phyloP scores from a whole-genome alignment of 352 stramenopile genomes.

The Pythium dissimile region DNA sequence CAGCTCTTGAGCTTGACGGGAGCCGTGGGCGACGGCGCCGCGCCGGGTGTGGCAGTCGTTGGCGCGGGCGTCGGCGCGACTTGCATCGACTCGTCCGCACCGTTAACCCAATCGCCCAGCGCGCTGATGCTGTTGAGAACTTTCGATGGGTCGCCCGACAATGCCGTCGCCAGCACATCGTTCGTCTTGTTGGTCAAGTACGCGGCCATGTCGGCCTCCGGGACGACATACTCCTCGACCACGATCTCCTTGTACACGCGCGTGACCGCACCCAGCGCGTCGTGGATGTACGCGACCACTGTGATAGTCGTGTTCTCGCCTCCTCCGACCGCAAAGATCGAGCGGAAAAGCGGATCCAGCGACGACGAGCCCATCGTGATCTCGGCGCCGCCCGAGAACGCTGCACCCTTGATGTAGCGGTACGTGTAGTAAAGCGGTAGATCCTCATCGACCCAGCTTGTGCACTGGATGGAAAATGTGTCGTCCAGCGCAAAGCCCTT shows the following conservation, averaged over 20 bases:
- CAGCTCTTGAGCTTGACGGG: constrained; percentile 45
- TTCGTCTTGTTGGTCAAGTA: constrained; percentile 56
- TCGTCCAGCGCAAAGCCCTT: constrained; percentile 50
- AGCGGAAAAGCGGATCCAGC: constrained; percentile 45
- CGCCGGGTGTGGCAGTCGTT: constrained; percentile 14
- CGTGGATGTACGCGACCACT: constrained; percentile 58
- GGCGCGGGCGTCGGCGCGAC: constrained; percentile 21
- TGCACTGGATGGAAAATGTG: constrained; percentile 42
- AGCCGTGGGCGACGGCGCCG: constrained; percentile 19
- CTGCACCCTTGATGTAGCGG: constrained; percentile 61
- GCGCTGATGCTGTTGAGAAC: constrained; percentile 64
- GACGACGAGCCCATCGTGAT: constrained; percentile 51
- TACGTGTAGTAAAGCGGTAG: constrained; percentile 65
- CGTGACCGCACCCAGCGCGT: constrained; percentile 44
- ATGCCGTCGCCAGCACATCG: constrained; percentile 39
- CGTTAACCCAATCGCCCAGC: constrained; percentile 62
- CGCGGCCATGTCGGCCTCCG: constrained; percentile 37
- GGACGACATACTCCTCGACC: constrained; percentile 40
- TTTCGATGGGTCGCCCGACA: constrained; percentile 52
- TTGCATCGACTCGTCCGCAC: constrained; percentile 28
- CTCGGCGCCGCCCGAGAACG: constrained; percentile 43
- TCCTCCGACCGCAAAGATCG: constrained; percentile 49
- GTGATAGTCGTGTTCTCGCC: constrained; percentile 61
- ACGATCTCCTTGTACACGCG: constrained; percentile 48
- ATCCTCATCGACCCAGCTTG: constrained; percentile 68